Evolutionary conservation across 2,329 filamentous ascomycete genomes (phyloP).

Genomic region (Alternaria atra): DNA sequence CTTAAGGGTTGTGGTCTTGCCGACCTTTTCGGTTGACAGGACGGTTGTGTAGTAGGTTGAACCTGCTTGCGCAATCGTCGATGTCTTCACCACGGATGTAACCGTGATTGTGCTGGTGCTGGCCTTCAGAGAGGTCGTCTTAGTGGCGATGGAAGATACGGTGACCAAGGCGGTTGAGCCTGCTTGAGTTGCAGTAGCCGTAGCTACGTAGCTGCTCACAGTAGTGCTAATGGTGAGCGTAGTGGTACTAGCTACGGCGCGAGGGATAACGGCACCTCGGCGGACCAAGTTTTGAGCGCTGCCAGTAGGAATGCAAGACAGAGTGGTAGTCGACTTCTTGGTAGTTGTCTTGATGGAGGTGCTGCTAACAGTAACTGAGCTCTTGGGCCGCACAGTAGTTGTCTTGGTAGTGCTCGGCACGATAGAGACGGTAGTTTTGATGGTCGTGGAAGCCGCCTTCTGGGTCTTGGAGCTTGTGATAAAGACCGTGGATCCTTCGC

Average conservation of each 20-base stretch:
- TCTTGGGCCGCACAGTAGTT: constrained; percentile 31
- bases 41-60: constrained; percentile 28
- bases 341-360: constrained; percentile 38
- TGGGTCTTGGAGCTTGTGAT: constrained; percentile 25
- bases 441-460: constrained; percentile 22
- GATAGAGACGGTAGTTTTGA: constrained; percentile 21
- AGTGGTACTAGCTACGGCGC: constrained; percentile 22
- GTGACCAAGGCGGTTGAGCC: constrained; percentile 27
- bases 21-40: constrained; percentile 22
- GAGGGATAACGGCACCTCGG: constrained; percentile 26
- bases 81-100: constrained; percentile 30
- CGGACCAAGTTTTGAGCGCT: constrained; percentile 20
- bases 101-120: constrained; percentile 30
- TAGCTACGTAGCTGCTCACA: constrained; percentile 34
- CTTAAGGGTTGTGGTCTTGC: constrained; percentile 31
- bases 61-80: constrained; percentile 35
- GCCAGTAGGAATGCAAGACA: constrained; percentile 38
- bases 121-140: constrained; percentile 21
- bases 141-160: constrained; percentile 15
- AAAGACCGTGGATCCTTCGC: constrained; percentile 25
- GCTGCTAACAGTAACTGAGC: constrained; percentile 25
- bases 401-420: constrained; percentile 34
- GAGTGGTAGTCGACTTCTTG: constrained; percentile 40
- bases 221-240: constrained; percentile 39
- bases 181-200: constrained; percentile 17